Percentiles rank a stretch among this genome's conserved stretches.
phyloP scores from a whole-genome alignment of 768 basidiomycete species.

The Hypholoma fasciculare region DNA sequence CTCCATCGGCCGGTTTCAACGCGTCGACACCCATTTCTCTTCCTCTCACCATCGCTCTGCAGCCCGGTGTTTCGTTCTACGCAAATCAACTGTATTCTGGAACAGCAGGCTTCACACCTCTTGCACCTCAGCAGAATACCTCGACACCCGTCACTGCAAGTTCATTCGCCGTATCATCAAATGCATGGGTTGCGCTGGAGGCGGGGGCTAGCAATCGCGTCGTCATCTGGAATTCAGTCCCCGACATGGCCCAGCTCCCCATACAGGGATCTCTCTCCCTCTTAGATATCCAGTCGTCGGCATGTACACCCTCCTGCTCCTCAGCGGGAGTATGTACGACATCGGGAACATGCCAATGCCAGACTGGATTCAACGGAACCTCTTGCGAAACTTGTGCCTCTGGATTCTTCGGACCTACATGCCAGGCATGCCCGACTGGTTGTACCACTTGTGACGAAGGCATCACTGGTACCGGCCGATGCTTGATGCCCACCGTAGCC shows the following conservation, averaged over 20 bases:
- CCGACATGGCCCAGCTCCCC: constrained; percentile 71
- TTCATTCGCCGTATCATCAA: constrained; percentile 65
- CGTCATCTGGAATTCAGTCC: constrained; percentile 80
- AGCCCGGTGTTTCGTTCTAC: constrained; percentile 69
- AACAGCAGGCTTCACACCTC: constrained; percentile 53
- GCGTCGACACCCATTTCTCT: constrained; percentile 54
- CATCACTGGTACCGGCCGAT: constrained; percentile 70
- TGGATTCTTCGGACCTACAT: constrained; percentile 70
- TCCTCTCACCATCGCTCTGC: constrained; percentile 65
- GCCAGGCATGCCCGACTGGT: constrained; percentile 63
- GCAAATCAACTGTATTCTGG: constrained; percentile 66
- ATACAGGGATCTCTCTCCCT: constrained; percentile 53
- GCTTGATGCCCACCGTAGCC: constrained; percentile 51
- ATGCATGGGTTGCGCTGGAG: constrained; percentile 67
- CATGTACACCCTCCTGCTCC: constrained; percentile 73
- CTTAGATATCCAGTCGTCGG: constrained; percentile 68
- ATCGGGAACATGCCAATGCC: constrained; percentile 68
- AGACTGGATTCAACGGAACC: constrained; percentile 67
- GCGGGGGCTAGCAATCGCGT: constrained; percentile 57
- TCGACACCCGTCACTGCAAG: constrained; percentile 53
- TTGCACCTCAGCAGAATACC: constrained; percentile 49
- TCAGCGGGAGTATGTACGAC: constrained; percentile 59
- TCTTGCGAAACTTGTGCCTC: constrained; percentile 74
- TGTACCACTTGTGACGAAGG: constrained; percentile 78
- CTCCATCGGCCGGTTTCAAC: constrained; percentile 63